Evolutionary conservation across 345 rosid species (phyloP).

Genomic region (Xanthoceras sorbifolium): DNA sequence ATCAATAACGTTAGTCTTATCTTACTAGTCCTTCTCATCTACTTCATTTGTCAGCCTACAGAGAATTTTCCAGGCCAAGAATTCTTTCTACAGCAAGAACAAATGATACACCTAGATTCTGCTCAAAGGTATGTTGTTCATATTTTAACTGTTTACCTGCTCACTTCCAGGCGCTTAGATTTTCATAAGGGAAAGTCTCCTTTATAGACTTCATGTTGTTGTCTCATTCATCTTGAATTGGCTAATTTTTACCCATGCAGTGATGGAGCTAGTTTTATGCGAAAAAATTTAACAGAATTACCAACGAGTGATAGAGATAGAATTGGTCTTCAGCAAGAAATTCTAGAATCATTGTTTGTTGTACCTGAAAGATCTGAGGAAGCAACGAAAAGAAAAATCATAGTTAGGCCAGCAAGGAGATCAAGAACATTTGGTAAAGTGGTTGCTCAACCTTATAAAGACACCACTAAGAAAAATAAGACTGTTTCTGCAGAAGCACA

Average conservation of each 20-base stretch:
- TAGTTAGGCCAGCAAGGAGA: conserved; percentile 30
- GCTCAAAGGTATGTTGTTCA: conserved; percentile 34
- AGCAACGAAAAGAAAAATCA: conserved; percentile 24
- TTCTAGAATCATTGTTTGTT: conserved; percentile 50
- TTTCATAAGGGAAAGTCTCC: neutral
- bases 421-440: conserved; percentile 38
- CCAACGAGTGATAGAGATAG: conserved; percentile 29
- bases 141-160: neutral
- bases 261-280: conserved; percentile 27
- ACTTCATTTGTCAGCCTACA: conserved; percentile 22
- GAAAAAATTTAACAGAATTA: conserved; percentile 13
- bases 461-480: conserved; percentile 29
- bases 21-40: conserved; percentile 16
- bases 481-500: conserved; percentile 21
- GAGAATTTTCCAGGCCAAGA: conserved; percentile 26
- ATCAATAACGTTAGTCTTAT: neutral
- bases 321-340: conserved; percentile 44
- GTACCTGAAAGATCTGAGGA: conserved; percentile 40
- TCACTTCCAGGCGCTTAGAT: neutral
- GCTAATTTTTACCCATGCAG: conserved; percentile 30
- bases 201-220: neutral
- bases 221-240: conserved; percentile 3
- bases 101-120: conserved; percentile 27
- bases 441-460: conserved; percentile 34
- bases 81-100: conserved; percentile 12